phyloP scores from a whole-genome alignment of 768 basidiomycete species.

The Lactifluus piperatus region DNA sequence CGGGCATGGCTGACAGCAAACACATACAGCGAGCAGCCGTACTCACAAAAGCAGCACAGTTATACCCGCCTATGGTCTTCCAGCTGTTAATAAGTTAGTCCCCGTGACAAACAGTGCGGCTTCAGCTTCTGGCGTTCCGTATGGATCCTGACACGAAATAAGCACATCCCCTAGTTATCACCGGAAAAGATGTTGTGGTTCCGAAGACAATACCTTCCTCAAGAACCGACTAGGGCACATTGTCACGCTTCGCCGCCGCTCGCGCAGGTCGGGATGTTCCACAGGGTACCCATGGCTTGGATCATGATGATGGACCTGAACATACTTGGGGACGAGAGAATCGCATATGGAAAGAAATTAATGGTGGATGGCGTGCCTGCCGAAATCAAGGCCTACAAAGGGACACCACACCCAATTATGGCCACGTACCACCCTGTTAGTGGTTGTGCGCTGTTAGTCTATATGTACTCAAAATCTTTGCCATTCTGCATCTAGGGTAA shows the following conservation, averaged over 20 bases:
- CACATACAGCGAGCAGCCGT: slow-evolving; percentile 48
- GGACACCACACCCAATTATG: slow-evolving; percentile 65
- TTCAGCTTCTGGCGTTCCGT: slow-evolving; percentile 28
- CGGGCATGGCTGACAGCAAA: background rate
- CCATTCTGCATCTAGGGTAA: slow-evolving; percentile 20
- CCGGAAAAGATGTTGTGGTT: slow-evolving; percentile 70
- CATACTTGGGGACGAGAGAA: slow-evolving; percentile 57
- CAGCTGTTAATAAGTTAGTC: slow-evolving; percentile 61
- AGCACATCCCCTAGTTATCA: slow-evolving; percentile 48
- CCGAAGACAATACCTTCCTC: slow-evolving; percentile 57
- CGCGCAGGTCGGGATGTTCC: slow-evolving; percentile 47
- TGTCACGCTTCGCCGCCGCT: slow-evolving; percentile 70
- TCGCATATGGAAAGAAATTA: slow-evolving; percentile 53
- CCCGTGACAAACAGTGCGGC: slow-evolving; percentile 71
- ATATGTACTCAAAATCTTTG: background rate
- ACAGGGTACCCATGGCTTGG: slow-evolving; percentile 48
- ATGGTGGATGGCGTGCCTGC: slow-evolving; percentile 42
- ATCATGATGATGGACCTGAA: slow-evolving; percentile 59
- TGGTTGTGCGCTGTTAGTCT: background rate
- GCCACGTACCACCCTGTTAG: slow-evolving; percentile 29
- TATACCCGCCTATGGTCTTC: slow-evolving; percentile 42
- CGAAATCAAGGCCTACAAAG: slow-evolving; percentile 48
- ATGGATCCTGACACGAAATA: slow-evolving; percentile 50
- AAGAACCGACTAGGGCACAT: slow-evolving; percentile 46
- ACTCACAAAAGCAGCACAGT: slow-evolving; percentile 47